Conservation (phyloP, 495 filamentous ascomycete species). For the Aspergillus egyptiacus region DNA sequence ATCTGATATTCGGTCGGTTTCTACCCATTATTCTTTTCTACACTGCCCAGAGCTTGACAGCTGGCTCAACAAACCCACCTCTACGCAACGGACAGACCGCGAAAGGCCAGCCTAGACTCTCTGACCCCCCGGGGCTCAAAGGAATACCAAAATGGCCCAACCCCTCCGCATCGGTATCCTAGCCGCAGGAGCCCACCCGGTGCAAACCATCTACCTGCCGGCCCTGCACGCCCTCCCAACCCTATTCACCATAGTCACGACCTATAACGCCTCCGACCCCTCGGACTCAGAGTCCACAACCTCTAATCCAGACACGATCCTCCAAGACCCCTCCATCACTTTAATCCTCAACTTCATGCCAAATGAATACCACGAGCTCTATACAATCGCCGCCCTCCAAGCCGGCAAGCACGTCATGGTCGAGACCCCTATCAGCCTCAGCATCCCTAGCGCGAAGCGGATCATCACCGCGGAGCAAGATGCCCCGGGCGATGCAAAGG, state of each 20-base stretch:
- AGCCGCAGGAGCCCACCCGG: slow-evolving; percentile 37
- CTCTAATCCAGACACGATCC: slow-evolving; percentile 9
- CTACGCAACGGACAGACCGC: no score
- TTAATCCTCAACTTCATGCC: slow-evolving; percentile 48
- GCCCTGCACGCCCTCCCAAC: slow-evolving; percentile 35
- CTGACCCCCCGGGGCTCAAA: not conserved
- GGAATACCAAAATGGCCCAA: not conserved
- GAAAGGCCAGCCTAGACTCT: no score
- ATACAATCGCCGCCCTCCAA: slow-evolving; percentile 44
- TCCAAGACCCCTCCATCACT: slow-evolving; percentile 31
- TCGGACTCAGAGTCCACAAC: slow-evolving; percentile 1
- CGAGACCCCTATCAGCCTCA: slow-evolving; percentile 49
- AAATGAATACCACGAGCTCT: slow-evolving; percentile 45
- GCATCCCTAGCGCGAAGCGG: slow-evolving; percentile 30
- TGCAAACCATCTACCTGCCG: slow-evolving; percentile 48
- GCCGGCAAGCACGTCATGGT: slow-evolving; percentile 50
- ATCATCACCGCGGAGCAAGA: slow-evolving; percentile 36
- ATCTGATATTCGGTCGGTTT: no score
- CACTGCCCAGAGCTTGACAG: no score
- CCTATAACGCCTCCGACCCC: not conserved
- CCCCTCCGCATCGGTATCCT: slow-evolving; percentile 42
- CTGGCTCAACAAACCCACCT: no score
- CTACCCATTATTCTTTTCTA: no score
- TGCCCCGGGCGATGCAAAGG: slow-evolving; percentile 23
- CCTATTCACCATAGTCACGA: slow-evolving; percentile 35